These are phyloP conservation scores for Saccharomyces hybrid DNA, from an alignment of 1,139 yeast genomes.

Conservation along the genomic window DNA sequence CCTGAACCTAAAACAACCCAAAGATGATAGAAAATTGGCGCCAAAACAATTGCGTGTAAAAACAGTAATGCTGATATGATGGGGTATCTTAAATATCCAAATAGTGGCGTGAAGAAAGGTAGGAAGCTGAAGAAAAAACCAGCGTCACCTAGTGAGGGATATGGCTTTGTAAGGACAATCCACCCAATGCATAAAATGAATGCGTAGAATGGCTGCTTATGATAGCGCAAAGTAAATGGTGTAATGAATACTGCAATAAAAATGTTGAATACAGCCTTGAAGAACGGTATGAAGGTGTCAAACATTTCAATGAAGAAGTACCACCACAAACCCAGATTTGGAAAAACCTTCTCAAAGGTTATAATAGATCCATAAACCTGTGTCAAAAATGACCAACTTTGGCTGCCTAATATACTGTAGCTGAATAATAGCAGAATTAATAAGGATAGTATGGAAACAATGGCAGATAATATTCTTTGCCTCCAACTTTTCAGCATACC, in stretches of 20 bases:
- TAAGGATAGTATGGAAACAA: conserved; percentile 21
- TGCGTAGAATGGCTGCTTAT: conserved; percentile 59
- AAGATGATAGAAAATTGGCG: conserved; percentile 86
- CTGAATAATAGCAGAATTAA: conserved; percentile 37
- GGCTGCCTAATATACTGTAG: conserved; percentile 20
- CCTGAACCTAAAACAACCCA: conserved; percentile 96
- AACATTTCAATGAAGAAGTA: conserved; percentile 93
- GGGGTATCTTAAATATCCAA: conserved; percentile 40
- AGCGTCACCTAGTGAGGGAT: conserved; percentile 81
- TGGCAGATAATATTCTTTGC: conserved; percentile 7
- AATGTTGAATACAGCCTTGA: conserved; percentile 74
- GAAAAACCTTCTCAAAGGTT: conserved; percentile 50
- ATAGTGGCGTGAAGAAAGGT: conserved; percentile 45
- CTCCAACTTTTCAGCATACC: conserved; percentile 26
- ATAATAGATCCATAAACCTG: conserved; percentile 34
- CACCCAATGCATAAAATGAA: conserved; percentile 57
- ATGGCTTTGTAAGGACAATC: conserved; percentile 68
- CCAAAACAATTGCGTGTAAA: conserved; percentile 47
- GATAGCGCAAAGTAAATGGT: conserved; percentile 69
- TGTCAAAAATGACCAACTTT: background rate
- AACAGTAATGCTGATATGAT: conserved; percentile 39
- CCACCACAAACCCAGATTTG: conserved; percentile 95
- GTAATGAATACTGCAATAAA: conserved; percentile 60
- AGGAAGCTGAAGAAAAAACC: conserved; percentile 60
- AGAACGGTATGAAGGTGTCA: conserved; percentile 79